Evolutionary conservation across 495 filamentous ascomycete species (phyloP), one percentile per base, ranked within the genome.

Genomic region (Aspergillus leporis): DNA sequence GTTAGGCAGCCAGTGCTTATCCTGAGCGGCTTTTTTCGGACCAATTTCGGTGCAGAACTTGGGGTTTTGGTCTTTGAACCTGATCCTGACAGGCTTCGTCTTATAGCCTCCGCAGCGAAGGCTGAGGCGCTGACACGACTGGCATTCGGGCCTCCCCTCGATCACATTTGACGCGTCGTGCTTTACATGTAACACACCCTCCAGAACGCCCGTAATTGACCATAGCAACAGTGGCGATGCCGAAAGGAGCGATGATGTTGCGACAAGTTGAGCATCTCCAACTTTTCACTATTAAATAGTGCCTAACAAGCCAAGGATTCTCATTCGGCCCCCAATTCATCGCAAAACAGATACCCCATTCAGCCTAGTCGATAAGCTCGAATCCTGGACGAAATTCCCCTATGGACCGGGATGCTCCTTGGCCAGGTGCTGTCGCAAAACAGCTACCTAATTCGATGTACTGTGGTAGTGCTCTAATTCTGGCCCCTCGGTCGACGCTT

Each of bases 161-260:
- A n/a, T 70, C 62, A 32, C 67, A 70, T 61, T 68, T 70, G 19
- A 70, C 60, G 55, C 61, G 68, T 8, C 68, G 63, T 43, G 59
- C 43, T 60, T 70, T 70, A 61, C 68, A 70, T n/a, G 66, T 70
- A 32, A 66, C 53, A 41, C 68, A 70, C 4, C 63, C 68, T 51
- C 43, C 30, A 13, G 62, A 65, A 34, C 54, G 59, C 45, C 62
- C 62, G 46, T 43, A 55, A 50, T 65, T 65, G 16, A 65, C 62
- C 62, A 65, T 65, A 12, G 59, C 45, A 41, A 16, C 21, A 38
- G 1, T 53, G 3, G 10, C 31, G 46, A 55, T 55, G 54, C 54
- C 51, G 45, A 45, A 61, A 61, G 30, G 34, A 48, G 43, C 10
- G 51, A 25, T 36, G 12, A 9, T 38, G 8, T 36, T 53, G 50